phyloP scores from a whole-genome alignment of 1,284 basidiomycete species.

The Cutaneotrichosporon sp. region DNA sequence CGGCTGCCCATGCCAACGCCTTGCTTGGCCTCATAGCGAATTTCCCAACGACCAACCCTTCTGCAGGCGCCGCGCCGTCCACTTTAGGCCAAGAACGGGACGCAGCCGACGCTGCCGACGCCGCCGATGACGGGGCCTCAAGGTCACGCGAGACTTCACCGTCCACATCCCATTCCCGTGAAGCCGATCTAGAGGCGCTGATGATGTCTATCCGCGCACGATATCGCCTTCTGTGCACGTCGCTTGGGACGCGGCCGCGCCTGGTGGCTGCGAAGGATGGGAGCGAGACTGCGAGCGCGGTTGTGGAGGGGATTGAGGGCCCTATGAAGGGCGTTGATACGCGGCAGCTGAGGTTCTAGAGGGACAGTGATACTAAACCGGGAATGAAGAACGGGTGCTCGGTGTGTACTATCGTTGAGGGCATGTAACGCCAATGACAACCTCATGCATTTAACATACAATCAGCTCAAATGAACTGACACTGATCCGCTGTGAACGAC shows the following conservation, averaged over 20 bases:
- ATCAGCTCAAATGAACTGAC: too few relatives aligned
- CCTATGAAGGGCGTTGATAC: conserved; percentile 48
- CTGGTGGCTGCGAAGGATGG: conserved; percentile 29
- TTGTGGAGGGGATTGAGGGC: conserved; percentile 42
- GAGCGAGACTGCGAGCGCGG: conserved; percentile 9
- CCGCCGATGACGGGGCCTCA: neutral
- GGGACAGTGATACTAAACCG: too few relatives aligned
- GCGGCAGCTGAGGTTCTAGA: conserved; percentile 37
- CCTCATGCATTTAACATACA: too few relatives aligned
- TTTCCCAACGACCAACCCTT: conserved; percentile 72
- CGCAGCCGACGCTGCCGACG: neutral
- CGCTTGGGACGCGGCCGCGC: conserved; percentile 66
- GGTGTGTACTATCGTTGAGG: too few relatives aligned
- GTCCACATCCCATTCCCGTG: too few relatives aligned
- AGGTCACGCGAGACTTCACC: conserved; percentile 12
- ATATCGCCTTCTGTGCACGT: conserved; percentile 79
- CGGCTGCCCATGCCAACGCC: conserved; percentile 60
- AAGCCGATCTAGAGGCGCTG: conserved; percentile 58
- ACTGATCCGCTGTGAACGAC: too few relatives aligned
- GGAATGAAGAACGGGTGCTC: too few relatives aligned
- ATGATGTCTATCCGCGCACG: conserved; percentile 79
- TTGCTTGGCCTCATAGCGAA: conserved; percentile 66
- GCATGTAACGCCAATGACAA: too few relatives aligned
- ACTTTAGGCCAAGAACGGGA: neutral
- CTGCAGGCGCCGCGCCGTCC: conserved; percentile 19